A percentile compares a stretch with the other conserved stretches of the same genome.
Conservation (phyloP, 345 rosid genomes). For the Camelina hispida region DNA sequence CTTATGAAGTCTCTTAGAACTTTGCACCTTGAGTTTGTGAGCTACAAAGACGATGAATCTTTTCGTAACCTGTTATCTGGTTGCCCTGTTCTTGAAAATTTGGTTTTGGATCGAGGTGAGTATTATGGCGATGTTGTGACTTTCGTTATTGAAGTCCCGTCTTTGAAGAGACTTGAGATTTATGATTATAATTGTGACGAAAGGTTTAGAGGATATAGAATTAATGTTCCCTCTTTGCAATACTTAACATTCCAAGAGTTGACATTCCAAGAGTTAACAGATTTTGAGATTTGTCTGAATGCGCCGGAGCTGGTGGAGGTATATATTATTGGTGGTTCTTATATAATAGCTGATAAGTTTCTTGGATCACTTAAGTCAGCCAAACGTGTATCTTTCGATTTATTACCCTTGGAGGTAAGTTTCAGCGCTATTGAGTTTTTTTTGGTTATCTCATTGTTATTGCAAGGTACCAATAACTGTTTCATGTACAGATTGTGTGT, state of each 20-base stretch:
- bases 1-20: neutral
- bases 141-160: slow-evolving; percentile 4
- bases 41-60: neutral
- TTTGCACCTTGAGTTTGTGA: neutral
- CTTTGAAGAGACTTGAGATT: slow-evolving; percentile 10
- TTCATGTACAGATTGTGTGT: neutral
- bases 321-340: neutral
- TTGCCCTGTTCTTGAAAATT: neutral
- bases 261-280: neutral
- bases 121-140: neutral
- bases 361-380: neutral
- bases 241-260: neutral
- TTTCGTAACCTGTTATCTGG: neutral
- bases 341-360: neutral
- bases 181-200: neutral
- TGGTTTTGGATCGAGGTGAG: neutral
- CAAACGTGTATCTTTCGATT: slow-evolving; percentile 6
- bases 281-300: neutral
- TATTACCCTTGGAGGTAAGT: slow-evolving; percentile 23
- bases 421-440: neutral
- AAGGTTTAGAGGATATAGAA: neutral
- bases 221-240: neutral
- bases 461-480: neutral
- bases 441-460: neutral
- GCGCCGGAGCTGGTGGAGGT: slow-evolving; percentile 6